These are phyloP conservation scores for Tylopilus rubrobrunneus DNA, from an alignment of 768 basidiomycete species.

Conservation along the genomic window DNA sequence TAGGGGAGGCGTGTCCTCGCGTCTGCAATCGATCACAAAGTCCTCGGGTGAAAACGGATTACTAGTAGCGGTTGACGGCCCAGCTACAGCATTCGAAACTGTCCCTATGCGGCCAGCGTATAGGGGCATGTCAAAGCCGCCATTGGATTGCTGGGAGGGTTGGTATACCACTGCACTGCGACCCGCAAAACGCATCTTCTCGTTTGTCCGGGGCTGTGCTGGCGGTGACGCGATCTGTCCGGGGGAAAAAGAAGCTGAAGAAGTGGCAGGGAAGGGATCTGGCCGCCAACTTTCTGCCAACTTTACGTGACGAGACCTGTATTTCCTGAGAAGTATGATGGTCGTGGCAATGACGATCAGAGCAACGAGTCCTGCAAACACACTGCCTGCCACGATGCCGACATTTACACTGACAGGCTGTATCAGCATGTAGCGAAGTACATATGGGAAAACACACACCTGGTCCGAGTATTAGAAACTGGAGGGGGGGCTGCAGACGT, in stretches of 20 bases:
- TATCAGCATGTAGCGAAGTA: too few species aligned
- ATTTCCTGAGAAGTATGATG: conserved; percentile 4
- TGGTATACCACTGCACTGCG: background rate
- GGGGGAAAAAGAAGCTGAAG: background rate
- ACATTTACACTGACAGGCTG: background rate
- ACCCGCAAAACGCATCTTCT: conserved; percentile 1
- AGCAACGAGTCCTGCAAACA: conserved; percentile 4
- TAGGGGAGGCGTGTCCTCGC: background rate
- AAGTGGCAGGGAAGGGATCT: background rate
- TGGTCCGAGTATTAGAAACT: background rate
- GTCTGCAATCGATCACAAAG: background rate
- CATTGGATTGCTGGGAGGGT: background rate
- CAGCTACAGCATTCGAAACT: background rate
- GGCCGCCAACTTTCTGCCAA: conserved; percentile 1
- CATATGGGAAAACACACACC: too few species aligned
- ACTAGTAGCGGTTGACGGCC: background rate
- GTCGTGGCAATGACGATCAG: background rate
- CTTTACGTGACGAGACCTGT: background rate
- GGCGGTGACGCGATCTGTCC: background rate
- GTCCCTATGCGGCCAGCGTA: background rate
- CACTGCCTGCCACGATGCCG: conserved; percentile 2
- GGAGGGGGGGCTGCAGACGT: background rate
- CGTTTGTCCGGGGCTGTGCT: background rate
- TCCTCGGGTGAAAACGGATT: background rate
- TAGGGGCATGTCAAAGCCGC: background rate